These are phyloP conservation scores for Leccinum boreale DNA, from an alignment of 768 basidiomycete genomes.

Conservation along the genomic window DNA sequence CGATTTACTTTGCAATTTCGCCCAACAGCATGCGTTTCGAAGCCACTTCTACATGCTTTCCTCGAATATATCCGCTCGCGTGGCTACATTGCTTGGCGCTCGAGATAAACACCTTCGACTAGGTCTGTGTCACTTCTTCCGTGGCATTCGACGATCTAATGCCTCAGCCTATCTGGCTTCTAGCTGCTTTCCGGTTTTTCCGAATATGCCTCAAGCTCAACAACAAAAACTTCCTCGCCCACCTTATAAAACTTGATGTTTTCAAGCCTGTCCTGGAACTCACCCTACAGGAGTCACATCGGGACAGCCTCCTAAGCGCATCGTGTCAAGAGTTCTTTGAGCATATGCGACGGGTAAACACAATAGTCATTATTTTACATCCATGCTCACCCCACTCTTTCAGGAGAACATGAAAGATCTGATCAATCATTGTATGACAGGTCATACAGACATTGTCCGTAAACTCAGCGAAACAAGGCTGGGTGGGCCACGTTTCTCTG, in stretches of 20 bases:
- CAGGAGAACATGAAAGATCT: conserved; percentile 88
- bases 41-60: conserved; percentile 89
- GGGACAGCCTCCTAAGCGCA: conserved; percentile 91
- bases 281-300: conserved; percentile 73
- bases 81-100: conserved; percentile 74
- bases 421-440: conserved; percentile 80
- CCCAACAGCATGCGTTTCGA: conserved; percentile 86
- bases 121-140: conserved; percentile 48
- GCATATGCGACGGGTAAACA: conserved; percentile 74
- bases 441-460: conserved; percentile 63
- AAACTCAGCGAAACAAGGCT: conserved; percentile 58
- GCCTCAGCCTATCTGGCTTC: conserved; percentile 3
- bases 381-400: conserved; percentile 4
- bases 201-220: conserved; percentile 79
- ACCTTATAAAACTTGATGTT: conserved; percentile 82
- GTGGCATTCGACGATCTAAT: conserved; percentile 8
- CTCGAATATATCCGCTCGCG: conserved; percentile 65
- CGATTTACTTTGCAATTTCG: conserved; percentile 87
- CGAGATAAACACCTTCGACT: conserved; percentile 92
- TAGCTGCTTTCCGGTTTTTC: conserved; percentile 92
- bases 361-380: background rate
- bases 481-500: conserved; percentile 63
- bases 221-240: conserved; percentile 69
- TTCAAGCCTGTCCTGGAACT: conserved; percentile 81
- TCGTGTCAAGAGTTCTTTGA: conserved; percentile 97